phyloP scores from a whole-genome alignment of 2,329 filamentous ascomycete species.

The Didymella keratinophila region DNA sequence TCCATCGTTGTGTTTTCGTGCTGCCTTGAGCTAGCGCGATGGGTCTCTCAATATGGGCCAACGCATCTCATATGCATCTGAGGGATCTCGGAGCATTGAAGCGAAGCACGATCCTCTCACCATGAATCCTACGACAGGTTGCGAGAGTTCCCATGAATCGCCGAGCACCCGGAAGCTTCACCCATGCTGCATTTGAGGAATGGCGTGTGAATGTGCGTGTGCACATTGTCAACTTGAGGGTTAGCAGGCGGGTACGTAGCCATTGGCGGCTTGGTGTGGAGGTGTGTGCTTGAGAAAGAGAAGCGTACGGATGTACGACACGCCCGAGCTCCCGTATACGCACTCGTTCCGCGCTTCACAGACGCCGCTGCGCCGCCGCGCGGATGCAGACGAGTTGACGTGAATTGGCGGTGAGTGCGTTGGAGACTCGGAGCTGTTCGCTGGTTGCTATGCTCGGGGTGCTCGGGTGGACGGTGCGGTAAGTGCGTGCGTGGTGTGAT shows the following conservation, averaged over 20 bases:
- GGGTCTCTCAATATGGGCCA: conserved; percentile 22
- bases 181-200: conserved; percentile 5
- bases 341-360: conserved; percentile 14
- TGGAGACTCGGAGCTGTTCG: conserved; percentile 13
- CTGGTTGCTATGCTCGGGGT: conserved; percentile 14
- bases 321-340: conserved; percentile 20
- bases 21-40: conserved; percentile 16
- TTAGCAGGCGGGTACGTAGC: conserved; percentile 21
- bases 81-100: conserved; percentile 21
- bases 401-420: conserved; percentile 22
- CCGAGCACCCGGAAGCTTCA: background rate
- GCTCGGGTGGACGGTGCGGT: conserved; percentile 9
- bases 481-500: conserved; percentile 19
- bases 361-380: conserved; percentile 17
- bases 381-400: conserved; percentile 2
- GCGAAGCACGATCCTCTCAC: conserved; percentile 20
- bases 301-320: conserved; percentile 12
- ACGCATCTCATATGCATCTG: conserved; percentile 20
- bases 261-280: conserved; percentile 18
- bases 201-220: conserved; percentile 11
- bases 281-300: conserved; percentile 10
- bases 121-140: background rate
- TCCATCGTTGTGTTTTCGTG: conserved; percentile 4
- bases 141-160: conserved; percentile 3
- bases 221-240: conserved; percentile 6